These are phyloP conservation scores for Prunus yedoensis DNA, from an alignment of 331 rosid species.

Conservation along the genomic window DNA sequence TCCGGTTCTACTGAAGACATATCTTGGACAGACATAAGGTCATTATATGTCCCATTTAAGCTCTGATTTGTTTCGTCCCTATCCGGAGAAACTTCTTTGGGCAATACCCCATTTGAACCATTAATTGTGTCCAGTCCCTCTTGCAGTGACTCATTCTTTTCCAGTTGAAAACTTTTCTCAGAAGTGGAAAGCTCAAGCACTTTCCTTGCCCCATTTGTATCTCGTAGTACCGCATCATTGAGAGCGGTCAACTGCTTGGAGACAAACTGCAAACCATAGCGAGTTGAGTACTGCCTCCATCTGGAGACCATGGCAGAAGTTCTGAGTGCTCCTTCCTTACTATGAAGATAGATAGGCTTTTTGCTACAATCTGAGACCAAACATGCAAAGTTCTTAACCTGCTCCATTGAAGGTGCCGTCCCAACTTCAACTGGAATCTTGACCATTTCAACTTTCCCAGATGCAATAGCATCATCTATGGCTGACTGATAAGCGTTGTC, in stretches of 20 bases:
- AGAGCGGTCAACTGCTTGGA: constrained; percentile 42
- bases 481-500: constrained; percentile 66
- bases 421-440: constrained; percentile 76
- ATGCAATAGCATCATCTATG: constrained; percentile 54
- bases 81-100: constrained; percentile 17
- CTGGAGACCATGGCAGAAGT: constrained; percentile 92
- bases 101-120: constrained; percentile 32
- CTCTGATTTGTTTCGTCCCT: constrained; percentile 30
- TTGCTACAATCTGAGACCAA: constrained; percentile 75
- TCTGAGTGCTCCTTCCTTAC: constrained; percentile 90
- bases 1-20: constrained; percentile 35
- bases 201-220: constrained; percentile 40
- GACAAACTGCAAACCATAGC: constrained; percentile 35
- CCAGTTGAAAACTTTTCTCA: constrained; percentile 28
- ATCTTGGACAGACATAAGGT: constrained; percentile 33
- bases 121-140: constrained; percentile 35
- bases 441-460: constrained; percentile 67
- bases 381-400: constrained; percentile 74
- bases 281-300: constrained; percentile 77
- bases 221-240: constrained; percentile 25
- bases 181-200: constrained; percentile 32
- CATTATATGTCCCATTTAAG: constrained; percentile 34
- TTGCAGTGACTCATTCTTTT: constrained; percentile 36
- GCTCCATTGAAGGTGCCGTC: constrained; percentile 78
- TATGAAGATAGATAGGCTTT: constrained; percentile 80